Evolutionary conservation across 306 rosid species (phyloP), one percentile per base, ranked within the genome.

Genomic region (Fragaria vesca): DNA sequence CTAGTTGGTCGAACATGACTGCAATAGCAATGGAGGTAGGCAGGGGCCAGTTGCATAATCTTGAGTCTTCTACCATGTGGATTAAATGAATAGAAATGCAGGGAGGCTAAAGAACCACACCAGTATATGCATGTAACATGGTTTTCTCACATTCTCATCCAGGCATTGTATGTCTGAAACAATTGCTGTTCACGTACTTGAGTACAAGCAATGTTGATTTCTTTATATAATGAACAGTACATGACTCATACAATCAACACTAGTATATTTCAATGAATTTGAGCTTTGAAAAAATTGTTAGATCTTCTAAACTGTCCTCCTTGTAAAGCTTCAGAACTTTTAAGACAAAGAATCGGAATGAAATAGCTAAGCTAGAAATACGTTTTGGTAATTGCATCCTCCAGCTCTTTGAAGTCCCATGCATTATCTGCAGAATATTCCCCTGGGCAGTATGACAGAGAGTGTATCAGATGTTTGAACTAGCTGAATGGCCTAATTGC

Each of bases 331-430:
- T 21, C 77, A 54, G 42, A 55, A 54, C 24, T 72, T 52, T 38
- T 42, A 57, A 34, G 71, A 8, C 45, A 55, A 43, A 38, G 47
- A 18, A 61, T 16, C 18, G 51, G 54, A 66, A 45, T 71, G 12
- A 51, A 32, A 60, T 51, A 18, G 28, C 58, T 52, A 51, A 52
- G 71, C 82, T 83, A 94, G 80, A 94, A 90, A 77, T 90, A 94
- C 61, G 38, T 82, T 82, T 88, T 92, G 83, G 88, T 83, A 43
- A 95, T 81, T 46, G 96, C 86, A 57, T 89, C 97, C 85, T 95
- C 97, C 70, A 95, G 87, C 81, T 92, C 98, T 77, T 84, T 79
- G 85, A 90, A 94, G 40, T 92, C 97, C 98, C 97, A 94, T 65
- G 98, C 97, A 86, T 89, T 91, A 79, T 94, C 97, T 5, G 93